A percentile compares a stretch with the other conserved stretches of the same genome.
Evolutionary conservation across 805 yeast species (phyloP).

Genomic region (Ogataea polymorpha): DNA sequence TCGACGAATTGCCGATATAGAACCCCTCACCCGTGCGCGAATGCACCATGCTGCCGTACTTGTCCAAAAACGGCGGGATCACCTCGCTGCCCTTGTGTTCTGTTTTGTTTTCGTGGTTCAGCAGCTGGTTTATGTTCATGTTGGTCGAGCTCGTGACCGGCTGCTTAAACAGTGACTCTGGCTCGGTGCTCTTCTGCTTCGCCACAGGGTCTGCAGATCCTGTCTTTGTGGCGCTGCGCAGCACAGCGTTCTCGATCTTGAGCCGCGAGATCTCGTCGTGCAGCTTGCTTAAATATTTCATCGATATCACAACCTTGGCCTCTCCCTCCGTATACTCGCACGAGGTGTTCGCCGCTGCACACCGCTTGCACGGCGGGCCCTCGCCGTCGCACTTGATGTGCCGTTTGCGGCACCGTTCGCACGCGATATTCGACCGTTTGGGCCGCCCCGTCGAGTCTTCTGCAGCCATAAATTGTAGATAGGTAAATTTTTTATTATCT

Average conservation of each 20-base stretch:
- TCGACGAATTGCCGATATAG: slow-evolving; percentile 78
- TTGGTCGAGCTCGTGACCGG: not conserved
- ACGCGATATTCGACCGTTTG: slow-evolving; percentile 34
- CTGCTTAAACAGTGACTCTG: not conserved
- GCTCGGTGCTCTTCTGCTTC: not conserved
- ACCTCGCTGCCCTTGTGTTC: slow-evolving; percentile 41
- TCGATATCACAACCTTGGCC: slow-evolving; percentile 67
- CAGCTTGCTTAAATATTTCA: slow-evolving; percentile 62
- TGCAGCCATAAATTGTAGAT: not conserved
- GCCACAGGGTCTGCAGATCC: not conserved
- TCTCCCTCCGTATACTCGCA: slow-evolving; percentile 75
- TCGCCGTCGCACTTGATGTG: slow-evolving; percentile 73
- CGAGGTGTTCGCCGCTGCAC: slow-evolving; percentile 48
- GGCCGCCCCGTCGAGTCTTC: slow-evolving; percentile 2
- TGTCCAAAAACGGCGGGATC: slow-evolving; percentile 68
- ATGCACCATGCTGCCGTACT: slow-evolving; percentile 67
- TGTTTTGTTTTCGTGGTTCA: slow-evolving; percentile 1
- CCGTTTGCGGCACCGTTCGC: slow-evolving; percentile 65
- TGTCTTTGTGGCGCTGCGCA: slow-evolving; percentile 42
- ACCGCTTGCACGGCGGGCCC: slow-evolving; percentile 68
- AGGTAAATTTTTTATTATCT: slow-evolving; percentile 1
- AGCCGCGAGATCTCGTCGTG: slow-evolving; percentile 65
- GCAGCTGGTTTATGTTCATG: slow-evolving; percentile 4
- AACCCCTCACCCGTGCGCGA: slow-evolving; percentile 73
- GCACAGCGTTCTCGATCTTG: slow-evolving; percentile 61